phyloP scores from a whole-genome alignment of 2,329 filamentous ascomycete species.

The Alternaria gansuensis region DNA sequence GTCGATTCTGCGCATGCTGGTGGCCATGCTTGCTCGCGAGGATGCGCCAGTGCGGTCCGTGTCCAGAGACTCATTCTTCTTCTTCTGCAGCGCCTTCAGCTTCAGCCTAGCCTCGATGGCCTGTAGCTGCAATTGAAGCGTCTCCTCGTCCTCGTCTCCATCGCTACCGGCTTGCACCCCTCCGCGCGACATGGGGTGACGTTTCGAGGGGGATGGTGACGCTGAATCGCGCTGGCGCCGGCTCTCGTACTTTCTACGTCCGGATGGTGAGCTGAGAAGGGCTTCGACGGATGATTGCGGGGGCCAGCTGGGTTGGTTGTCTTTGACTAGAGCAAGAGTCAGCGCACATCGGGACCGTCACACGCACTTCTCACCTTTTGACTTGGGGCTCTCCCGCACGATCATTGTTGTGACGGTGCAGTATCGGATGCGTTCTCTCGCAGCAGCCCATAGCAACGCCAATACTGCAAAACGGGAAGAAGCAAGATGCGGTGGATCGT shows the following conservation, averaged over 20 bases:
- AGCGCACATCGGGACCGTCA: conserved; percentile 21
- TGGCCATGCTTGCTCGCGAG: conserved; percentile 42
- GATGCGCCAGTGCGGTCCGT: conserved; percentile 34
- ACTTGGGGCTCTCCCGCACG: conserved; percentile 59
- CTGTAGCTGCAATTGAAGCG: conserved; percentile 81
- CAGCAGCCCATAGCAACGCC: conserved; percentile 43
- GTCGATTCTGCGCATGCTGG: conserved; percentile 34
- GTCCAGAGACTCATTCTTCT: conserved; percentile 42
- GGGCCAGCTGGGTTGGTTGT: conserved; percentile 63
- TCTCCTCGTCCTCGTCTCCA: conserved; percentile 78
- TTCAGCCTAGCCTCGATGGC: conserved; percentile 89
- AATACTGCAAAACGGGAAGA: conserved; percentile 10
- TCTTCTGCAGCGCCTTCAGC: conserved; percentile 81
- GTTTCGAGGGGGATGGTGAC: conserved; percentile 67
- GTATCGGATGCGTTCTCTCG: conserved; percentile 19
- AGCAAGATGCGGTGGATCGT: conserved; percentile 5
- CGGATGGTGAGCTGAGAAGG: conserved; percentile 75
- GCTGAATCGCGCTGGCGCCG: conserved; percentile 66
- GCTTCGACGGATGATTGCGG: conserved; percentile 70
- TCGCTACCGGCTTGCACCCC: conserved; percentile 21
- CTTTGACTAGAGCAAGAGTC: conserved; percentile 46
- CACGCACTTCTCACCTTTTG: conserved; percentile 45
- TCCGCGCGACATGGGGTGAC: conserved; percentile 40
- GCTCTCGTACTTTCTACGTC: conserved; percentile 76
- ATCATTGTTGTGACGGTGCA: conserved; percentile 52